Evolutionary conservation across 1,284 basidiomycete genomes (phyloP).

Genomic region (Sporisorium iseilematis-ciliati): DNA sequence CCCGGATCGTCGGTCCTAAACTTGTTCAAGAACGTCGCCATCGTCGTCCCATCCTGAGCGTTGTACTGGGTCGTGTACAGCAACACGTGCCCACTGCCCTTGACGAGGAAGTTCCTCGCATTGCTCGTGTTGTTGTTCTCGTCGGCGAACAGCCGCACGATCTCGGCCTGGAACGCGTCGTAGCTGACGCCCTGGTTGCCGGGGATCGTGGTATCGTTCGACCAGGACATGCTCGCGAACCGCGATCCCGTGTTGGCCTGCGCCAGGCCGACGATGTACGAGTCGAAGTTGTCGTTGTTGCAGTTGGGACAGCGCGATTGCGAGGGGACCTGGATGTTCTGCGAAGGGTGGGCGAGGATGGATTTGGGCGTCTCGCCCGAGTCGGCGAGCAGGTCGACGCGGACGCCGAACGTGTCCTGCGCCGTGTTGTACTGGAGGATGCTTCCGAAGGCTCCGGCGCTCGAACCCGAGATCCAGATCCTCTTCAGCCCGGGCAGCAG

Average conservation of each 20-base stretch:
- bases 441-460: slow-evolving; percentile 29
- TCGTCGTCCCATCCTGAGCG: slow-evolving; percentile 25
- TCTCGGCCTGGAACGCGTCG: slow-evolving; percentile 13
- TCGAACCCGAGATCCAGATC: slow-evolving; percentile 22
- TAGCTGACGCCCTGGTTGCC: slow-evolving; percentile 24
- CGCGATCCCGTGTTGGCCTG: slow-evolving; percentile 26
- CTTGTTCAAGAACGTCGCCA: slow-evolving; percentile 35
- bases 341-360: slow-evolving; percentile 14
- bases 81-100: slow-evolving; percentile 20
- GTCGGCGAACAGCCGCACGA: slow-evolving; percentile 17
- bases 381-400: slow-evolving; percentile 31
- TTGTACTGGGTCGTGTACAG: slow-evolving; percentile 27
- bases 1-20: slow-evolving; percentile 31
- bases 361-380: slow-evolving; percentile 26
- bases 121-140: slow-evolving; percentile 23
- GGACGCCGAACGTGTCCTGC: slow-evolving; percentile 17
- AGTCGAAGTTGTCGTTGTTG: slow-evolving; percentile 37
- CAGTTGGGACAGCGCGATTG: slow-evolving; percentile 28
- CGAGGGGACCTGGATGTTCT: slow-evolving; percentile 31
- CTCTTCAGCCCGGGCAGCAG: slow-evolving; percentile 15
- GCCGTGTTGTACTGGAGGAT: slow-evolving; percentile 39
- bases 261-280: slow-evolving; percentile 34
- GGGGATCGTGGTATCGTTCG: slow-evolving; percentile 34
- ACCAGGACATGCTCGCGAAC: slow-evolving; percentile 34
- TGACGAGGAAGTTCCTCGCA: slow-evolving; percentile 28